These are phyloP conservation scores for Cyphellophora attinorum DNA, from an alignment of 2,329 filamentous ascomycete species.

Conservation along the genomic window DNA sequence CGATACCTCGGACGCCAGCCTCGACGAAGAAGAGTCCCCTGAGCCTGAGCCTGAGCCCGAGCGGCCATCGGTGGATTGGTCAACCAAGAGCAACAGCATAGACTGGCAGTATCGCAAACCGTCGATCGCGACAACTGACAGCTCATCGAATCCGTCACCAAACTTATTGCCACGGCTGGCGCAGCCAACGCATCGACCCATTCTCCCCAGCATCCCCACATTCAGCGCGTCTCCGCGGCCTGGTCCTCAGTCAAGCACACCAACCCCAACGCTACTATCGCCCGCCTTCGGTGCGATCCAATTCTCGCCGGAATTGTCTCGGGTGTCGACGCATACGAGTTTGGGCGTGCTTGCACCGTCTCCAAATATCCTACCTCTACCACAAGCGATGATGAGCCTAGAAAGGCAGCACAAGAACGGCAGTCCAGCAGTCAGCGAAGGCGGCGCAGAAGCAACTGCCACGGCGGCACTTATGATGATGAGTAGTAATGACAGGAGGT, in stretches of 20 bases:
- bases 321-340: conserved; percentile 10
- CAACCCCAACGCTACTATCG: conserved; percentile 15
- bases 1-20: conserved; percentile 4
- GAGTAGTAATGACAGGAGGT: conserved; percentile 65
- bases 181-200: conserved; percentile 6
- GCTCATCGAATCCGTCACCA: conserved; percentile 12
- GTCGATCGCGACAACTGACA: conserved; percentile 8
- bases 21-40: conserved; percentile 4
- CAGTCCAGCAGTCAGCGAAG: conserved; percentile 28
- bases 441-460: conserved; percentile 70
- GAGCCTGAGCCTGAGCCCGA: conserved; percentile 3
- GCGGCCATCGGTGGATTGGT: conserved; percentile 2
- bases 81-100: conserved; percentile 1
- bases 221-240: conserved; percentile 27
- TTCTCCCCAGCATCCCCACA: conserved; percentile 21
- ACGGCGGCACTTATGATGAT: conserved; percentile 74
- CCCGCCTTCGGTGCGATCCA: conserved; percentile 19
- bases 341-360: conserved; percentile 6
- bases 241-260: conserved; percentile 21
- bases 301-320: conserved; percentile 12
- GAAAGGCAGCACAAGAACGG: conserved; percentile 12
- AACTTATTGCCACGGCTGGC: conserved; percentile 5
- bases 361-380: conserved; percentile 18
- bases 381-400: conserved; percentile 18
- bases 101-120: conserved; percentile 12